Evolutionary conservation across 495 filamentous ascomycete species (phyloP).

Genomic region (Astrothelium macrocarpum): DNA sequence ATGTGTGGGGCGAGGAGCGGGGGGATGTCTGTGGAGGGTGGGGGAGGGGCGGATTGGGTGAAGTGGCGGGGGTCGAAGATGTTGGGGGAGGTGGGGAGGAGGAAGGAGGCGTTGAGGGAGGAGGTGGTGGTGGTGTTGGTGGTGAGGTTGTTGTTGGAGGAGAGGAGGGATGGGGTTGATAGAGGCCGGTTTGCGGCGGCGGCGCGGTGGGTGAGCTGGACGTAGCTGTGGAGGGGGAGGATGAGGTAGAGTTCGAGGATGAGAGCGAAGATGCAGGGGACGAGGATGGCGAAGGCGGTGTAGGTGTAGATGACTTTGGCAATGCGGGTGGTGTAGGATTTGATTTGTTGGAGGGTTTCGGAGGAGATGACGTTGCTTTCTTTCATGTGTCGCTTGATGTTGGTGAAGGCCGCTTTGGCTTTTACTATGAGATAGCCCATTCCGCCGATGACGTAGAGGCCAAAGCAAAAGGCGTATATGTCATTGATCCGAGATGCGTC

Average conservation of each 20-base stretch:
- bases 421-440: constrained; percentile 43
- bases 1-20: constrained; percentile 47
- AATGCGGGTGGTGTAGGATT: constrained; percentile 12
- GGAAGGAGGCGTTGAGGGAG: not conserved
- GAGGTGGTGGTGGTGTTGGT: not conserved
- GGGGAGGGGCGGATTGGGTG: not conserved
- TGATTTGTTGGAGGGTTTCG: constrained; percentile 21
- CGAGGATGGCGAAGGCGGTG: constrained; percentile 56
- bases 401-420: not conserved
- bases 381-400: constrained; percentile 32
- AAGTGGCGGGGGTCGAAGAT: not conserved
- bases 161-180: constrained; percentile 2
- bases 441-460: constrained; percentile 66
- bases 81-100: not conserved
- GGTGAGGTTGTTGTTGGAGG: no score
- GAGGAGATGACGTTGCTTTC: constrained; percentile 36
- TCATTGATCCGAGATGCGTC: constrained; percentile 69
- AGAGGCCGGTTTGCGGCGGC: constrained; percentile 18
- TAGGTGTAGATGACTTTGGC: constrained; percentile 60
- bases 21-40: not conserved
- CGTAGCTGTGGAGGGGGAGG: constrained; percentile 79
- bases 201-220: constrained; percentile 22
- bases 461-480: constrained; percentile 89
- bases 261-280: constrained; percentile 75
- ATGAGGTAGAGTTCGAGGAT: constrained; percentile 82